Base-by-base conservation (phyloP, 345 rosid genomes). In the Arabidopsis suecica region DNA sequence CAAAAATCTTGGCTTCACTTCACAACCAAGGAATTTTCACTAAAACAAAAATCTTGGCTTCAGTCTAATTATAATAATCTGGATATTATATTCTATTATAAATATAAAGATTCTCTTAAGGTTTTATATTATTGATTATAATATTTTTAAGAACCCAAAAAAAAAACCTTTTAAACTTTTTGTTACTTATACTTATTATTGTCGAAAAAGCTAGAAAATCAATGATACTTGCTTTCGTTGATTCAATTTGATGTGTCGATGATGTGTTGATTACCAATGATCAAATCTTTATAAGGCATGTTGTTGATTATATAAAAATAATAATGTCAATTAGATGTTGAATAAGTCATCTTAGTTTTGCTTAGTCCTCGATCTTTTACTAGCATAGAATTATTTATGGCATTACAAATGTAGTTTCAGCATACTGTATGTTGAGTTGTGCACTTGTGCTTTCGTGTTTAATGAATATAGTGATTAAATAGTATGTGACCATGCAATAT, bases 1-100 rank as follows among this genome's bases (percentile, higher is more conserved):
- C 36, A 36, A 61, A 48, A 61, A 14, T 2, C 32, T 49, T 25
- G n/a, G 58, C 50, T 60, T 71, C 12, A 11, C 50, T 60, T 71
- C 12, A 11, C 70, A 63, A 42, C 55, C 69, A 62, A 38, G 32
- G 41, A 3, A 16, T 5, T 1, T 37, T 16, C 51, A 37, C 9
- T 13, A 5, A 36, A 8, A 13, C 49, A 36, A 61, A 48, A 61
- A 14, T 2, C 32, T 49, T 25, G n/a, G 58, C 50, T 60, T n/a
- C 32, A 30, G 30, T 44, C 11, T 41, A 33, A 38, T 28, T 68
- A 40, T 14, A 68, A 25, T n/a, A 38, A 41, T 55, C 23, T 25
- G 3, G 50, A 14, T 23, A 40, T 14, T 23, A 32, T 72, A 61
- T 11, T 49, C 13, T 16, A 28, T 28, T 38, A 8, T 11, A 25